Percentiles rank a stretch among this genome's conserved stretches.
Conservation (phyloP, 352 stramenopile species). For the Phytophthora quininea region DNA sequence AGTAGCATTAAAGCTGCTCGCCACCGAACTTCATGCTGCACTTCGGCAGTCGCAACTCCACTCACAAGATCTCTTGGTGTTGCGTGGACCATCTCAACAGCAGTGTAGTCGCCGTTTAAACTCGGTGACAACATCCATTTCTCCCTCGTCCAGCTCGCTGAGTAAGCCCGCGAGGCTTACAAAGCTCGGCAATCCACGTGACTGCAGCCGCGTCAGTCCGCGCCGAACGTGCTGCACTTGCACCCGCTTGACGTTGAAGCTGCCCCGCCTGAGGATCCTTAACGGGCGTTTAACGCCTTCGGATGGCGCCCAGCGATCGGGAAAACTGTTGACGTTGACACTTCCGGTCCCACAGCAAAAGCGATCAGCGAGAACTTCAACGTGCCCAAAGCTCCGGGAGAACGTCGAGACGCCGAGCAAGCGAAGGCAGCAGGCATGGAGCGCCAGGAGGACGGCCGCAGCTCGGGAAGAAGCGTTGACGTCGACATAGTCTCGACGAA, state of each 20-base stretch:
- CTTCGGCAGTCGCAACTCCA: background rate
- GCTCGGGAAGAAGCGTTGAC: background rate
- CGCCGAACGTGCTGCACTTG: too few relatives aligned
- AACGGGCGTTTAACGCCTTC: background rate
- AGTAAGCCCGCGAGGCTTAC: too few relatives aligned
- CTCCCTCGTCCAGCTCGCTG: too few relatives aligned
- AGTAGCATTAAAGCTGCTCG: background rate
- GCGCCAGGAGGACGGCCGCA: background rate
- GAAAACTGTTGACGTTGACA: conserved; percentile 43
- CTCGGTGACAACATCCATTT: background rate
- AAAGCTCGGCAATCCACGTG: conserved; percentile 14
- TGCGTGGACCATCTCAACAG: background rate
- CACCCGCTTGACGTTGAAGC: conserved; percentile 20
- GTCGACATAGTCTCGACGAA: background rate
- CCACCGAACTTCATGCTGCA: background rate
- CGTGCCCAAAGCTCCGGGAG: background rate
- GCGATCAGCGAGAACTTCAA: conserved; percentile 23
- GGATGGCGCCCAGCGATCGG: too few relatives aligned
- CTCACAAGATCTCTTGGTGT: background rate
- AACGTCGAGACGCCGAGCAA: background rate
- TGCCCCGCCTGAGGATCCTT: background rate
- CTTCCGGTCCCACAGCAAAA: conserved; percentile 13
- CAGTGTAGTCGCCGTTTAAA: too few relatives aligned
- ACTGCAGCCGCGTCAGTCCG: too few relatives aligned
- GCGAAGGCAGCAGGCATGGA: background rate